These are phyloP conservation scores for Trametes elegans DNA, from an alignment of 768 basidiomycete genomes.

Conservation along the genomic window DNA sequence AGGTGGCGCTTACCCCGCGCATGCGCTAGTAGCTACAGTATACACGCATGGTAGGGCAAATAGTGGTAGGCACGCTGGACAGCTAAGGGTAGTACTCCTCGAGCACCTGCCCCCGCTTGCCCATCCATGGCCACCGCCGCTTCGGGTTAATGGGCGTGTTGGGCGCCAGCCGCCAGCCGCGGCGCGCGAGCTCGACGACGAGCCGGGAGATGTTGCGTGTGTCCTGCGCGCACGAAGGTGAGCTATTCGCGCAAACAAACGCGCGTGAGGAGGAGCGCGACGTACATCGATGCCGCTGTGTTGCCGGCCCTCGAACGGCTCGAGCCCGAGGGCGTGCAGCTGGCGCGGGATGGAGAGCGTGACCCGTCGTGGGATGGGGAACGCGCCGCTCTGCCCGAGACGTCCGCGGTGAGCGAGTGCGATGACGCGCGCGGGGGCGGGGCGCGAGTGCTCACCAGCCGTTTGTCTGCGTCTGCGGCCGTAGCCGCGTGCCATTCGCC, in stretches of 20 bases:
- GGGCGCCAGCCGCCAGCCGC: constrained; percentile 64
- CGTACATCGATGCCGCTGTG: constrained; percentile 92
- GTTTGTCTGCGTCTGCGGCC: neutral
- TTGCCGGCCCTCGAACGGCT: constrained; percentile 75
- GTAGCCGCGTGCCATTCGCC: constrained; percentile 37
- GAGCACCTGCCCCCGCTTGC: constrained; percentile 64
- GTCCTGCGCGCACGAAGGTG: constrained; percentile 52
- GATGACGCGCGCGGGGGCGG: neutral
- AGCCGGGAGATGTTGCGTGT: constrained; percentile 86
- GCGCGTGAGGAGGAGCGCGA: constrained; percentile 22
- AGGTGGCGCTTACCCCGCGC: too few species aligned
- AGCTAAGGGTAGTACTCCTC: constrained; percentile 38
- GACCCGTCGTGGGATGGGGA: constrained; percentile 26
- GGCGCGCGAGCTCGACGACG: constrained; percentile 70
- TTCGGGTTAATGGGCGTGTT: constrained; percentile 69
- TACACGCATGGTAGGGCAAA: too few species aligned
- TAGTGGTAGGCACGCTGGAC: too few species aligned
- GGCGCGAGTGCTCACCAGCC: constrained; percentile 3
- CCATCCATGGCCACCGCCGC: constrained; percentile 86
- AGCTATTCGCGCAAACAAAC: constrained; percentile 16
- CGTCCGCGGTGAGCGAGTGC: neutral
- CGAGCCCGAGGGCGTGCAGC: constrained; percentile 66
- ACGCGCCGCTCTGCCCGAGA: constrained; percentile 11
- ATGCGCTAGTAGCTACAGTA: too few species aligned
- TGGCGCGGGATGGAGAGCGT: constrained; percentile 73